Evolutionary conservation across 352 stramenopile species (phyloP), one percentile per base, ranked within the genome.

Genomic region (Pythium folliculosum): DNA sequence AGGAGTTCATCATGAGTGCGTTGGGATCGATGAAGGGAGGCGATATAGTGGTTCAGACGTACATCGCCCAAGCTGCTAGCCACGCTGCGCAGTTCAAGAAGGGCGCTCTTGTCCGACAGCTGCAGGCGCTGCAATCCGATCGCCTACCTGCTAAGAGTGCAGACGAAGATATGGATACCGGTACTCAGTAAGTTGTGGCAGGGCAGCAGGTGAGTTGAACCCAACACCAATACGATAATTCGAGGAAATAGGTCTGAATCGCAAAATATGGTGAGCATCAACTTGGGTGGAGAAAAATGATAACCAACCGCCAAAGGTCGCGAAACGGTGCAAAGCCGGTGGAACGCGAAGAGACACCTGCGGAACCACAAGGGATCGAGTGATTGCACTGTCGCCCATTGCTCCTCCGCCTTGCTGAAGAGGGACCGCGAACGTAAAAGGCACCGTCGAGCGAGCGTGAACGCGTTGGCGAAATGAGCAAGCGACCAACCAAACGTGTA

Each of bases 21-120:
- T 71, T 94, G 37, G 70, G 72, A 5, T 77, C 80, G n/a, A 92
- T 94, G 81, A 88, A 90, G 63, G 85, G 85, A 2, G 80, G 86
- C 0, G 74, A 80, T 13, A 71, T 75, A 23, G 78, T 85, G 21
- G 74, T 83, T 32, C 76, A 82, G 48, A 92, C 86, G 22, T 94
- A 94, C 64, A 87, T 92, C 7, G 57, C 80, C 23, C 82, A 92
- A 69, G 84, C 86, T 1, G 89, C 92, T 56, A 57, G 60, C 2
- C 71, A 87, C 60, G 80, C 82, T 10, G 60, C 80, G 60, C 72
- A 90, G 63, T 94, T 92, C 65, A 89, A 90, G 66, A 90, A 94
- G 65, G 66, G 70, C 5, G 58, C 61, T 2, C 67, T 94, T n/a
- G 75, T 89, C 45, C 60, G 65, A 21, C 72, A 90, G 25, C 65